Evolutionary conservation across 148 eudicot species (phyloP).

Genomic region (Nepenthes mirabilis): DNA sequence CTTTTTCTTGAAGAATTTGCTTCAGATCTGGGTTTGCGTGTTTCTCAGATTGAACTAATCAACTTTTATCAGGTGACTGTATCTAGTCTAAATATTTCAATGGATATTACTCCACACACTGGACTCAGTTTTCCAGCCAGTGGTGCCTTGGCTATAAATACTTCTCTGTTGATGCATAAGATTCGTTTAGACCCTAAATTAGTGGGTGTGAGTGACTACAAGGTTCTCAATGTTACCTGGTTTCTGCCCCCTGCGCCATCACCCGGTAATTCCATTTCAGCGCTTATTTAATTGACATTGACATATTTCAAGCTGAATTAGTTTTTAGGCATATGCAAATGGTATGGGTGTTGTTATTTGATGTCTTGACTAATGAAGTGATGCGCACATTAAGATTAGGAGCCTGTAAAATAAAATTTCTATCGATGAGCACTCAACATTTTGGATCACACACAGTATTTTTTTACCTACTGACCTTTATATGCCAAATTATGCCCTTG

Average conservation of each 20-base stretch:
- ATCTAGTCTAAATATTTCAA: slow-evolving; percentile 79
- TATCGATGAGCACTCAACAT: too few species aligned
- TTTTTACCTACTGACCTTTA: background rate
- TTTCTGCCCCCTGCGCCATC: slow-evolving; percentile 63
- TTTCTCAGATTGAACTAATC: slow-evolving; percentile 70
- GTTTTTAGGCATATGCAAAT: too few species aligned
- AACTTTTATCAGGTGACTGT: slow-evolving; percentile 60
- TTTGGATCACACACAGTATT: too few species aligned
- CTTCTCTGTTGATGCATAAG: slow-evolving; percentile 61
- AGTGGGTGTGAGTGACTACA: slow-evolving; percentile 68
- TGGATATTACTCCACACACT: slow-evolving; percentile 74
- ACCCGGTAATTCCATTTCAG: slow-evolving; percentile 40
- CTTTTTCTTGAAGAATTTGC: slow-evolving; percentile 64
- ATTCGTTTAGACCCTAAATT: slow-evolving; percentile 50
- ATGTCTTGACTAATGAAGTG: too few species aligned
- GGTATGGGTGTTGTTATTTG: too few species aligned
- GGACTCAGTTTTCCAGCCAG: slow-evolving; percentile 61
- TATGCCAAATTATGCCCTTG: background rate
- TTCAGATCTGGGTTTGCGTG: slow-evolving; percentile 51
- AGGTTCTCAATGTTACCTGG: slow-evolving; percentile 83
- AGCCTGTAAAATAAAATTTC: too few species aligned
- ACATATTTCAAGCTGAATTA: background rate
- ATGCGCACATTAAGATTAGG: too few species aligned
- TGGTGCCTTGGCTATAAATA: slow-evolving; percentile 57
- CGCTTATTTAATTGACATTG: background rate